Base-by-base conservation (phyloP, 768 basidiomycete genomes). In the Lactarius akahatsu region DNA sequence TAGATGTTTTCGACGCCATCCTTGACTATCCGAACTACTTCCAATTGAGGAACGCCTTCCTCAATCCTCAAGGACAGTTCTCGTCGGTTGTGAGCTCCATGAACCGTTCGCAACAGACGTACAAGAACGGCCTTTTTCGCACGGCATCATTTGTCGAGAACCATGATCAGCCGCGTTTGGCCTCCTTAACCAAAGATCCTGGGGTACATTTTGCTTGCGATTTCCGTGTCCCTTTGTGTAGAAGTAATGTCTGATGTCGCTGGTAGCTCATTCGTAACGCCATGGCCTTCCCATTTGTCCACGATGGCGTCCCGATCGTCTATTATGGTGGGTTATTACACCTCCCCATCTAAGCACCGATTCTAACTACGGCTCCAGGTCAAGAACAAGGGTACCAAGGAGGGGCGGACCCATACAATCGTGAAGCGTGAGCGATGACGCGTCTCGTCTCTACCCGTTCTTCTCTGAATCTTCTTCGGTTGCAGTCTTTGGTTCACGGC, bases 401-500 rank as follows among this genome's bases (percentile, higher is more conserved):
- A 13, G 80, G 79, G 9, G 62, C 74, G 30, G 76, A 78, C 57
- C 83, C 84, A 0, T 73, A 71, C 23, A 85, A 85, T 72, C 83
- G 83, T 66, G 83, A 85, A 71, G 80, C 84, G 81, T 82, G 64
- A 59, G 65, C 3, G 13, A 76, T 73, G 6, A 11, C 5, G 15
- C 40, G 23, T 23, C 8, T 41, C 23, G 20, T 13, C 45, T 15
- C n/a, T 6, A 18, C n/a, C 40, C n/a, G 38, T n/a, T 20, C 34
- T 5, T 6, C 26, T 10, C 43, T 62, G 0, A 60, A n/a, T 13
- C 15, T 36, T 18, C 6, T 13, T 11, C 50, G n/a, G 40, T n/a
- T 59, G 3, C 57, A 87, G 86, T 9, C 79, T 89, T 32, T 90
- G 88, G 89, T 77, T 81, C 8, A 81, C 85, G 4, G 81, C 78